Evolutionary conservation across 2,329 filamentous ascomycete genomes (phyloP).

Genomic region (Ophiostoma perfectum): DNA sequence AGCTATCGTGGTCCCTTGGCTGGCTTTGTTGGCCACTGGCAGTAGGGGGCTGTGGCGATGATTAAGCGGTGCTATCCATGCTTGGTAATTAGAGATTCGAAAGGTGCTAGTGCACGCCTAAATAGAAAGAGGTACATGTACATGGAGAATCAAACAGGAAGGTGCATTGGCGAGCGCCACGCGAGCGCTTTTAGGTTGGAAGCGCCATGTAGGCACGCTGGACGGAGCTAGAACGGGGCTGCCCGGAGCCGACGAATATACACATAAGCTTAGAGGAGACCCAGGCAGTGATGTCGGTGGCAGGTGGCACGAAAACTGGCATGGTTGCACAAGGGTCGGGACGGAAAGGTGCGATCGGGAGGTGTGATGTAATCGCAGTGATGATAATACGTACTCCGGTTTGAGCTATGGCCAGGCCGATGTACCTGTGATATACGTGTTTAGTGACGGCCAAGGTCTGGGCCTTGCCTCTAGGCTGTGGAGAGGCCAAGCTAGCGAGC

Average conservation of each 20-base stretch:
- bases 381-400: background rate
- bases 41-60: background rate
- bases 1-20: constrained; percentile 1
- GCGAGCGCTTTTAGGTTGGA: background rate
- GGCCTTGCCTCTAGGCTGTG: constrained; percentile 4
- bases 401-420: no score
- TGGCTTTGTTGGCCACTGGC: background rate
- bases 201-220: no score
- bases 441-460: constrained; percentile 1
- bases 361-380: constrained; percentile 5
- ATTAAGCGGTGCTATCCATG: background rate
- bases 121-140: no score
- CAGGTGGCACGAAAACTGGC: background rate
- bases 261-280: no score
- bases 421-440: background rate
- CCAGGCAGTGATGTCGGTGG: background rate
- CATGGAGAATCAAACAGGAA: no score
- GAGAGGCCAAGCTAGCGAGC: background rate
- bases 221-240: no score
- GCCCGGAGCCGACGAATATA: no score
- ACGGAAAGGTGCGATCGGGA: background rate
- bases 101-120: no score
- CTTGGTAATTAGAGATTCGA: background rate
- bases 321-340: background rate
- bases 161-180: background rate